Evolutionary conservation across 345 rosid genomes (phyloP), one percentile per base, ranked within the genome.

Genomic region (Cardamine occulta): DNA sequence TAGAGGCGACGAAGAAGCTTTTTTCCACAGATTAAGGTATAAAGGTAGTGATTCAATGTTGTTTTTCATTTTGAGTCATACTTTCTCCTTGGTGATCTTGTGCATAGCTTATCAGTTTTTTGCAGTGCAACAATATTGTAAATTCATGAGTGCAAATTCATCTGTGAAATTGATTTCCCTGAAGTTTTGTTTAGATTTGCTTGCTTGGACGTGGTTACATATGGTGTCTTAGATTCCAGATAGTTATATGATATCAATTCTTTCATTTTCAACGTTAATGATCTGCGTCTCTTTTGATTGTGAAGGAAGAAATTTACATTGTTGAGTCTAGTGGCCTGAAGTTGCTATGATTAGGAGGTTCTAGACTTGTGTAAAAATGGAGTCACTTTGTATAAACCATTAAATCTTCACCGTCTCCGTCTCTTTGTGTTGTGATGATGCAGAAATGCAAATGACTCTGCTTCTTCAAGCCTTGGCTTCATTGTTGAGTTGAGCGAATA

Each of bases 21-120:
- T 31, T 19, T 42, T 42, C 70, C 35, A 66, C 52, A 34, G 57
- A 53, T 73, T 60, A 47, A 78, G 73, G 69, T 77, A 45, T 55
- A 32, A 37, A 60, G 12, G 44, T 57, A 37, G 31, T 42, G 52
- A 53, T 44, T 62, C 62, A 37, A 37, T 26, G 48, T 44, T 64
- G 69, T 31, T 65, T 66, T 18, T 48, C 57, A 48, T 48, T 17
- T 48, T 29, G 57, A 48, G 14, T 24, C 32, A 44, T 0, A 24
- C 37, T 5, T 15, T 44, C 74, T 42, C 44, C 26, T 11, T 11
- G 6, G 44, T 70, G 65, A 28, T 70, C 42, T 57, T 42, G 42
- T 57, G 42, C n/a, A 40, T 21, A 23, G 31, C 32, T 60, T 60
- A 12, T 21, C 24, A 37, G 64, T n/a, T 19, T 19, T 32, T 19